Evolutionary conservation across 495 filamentous ascomycete species (phyloP).

Genomic region (Neurospora intermedia): DNA sequence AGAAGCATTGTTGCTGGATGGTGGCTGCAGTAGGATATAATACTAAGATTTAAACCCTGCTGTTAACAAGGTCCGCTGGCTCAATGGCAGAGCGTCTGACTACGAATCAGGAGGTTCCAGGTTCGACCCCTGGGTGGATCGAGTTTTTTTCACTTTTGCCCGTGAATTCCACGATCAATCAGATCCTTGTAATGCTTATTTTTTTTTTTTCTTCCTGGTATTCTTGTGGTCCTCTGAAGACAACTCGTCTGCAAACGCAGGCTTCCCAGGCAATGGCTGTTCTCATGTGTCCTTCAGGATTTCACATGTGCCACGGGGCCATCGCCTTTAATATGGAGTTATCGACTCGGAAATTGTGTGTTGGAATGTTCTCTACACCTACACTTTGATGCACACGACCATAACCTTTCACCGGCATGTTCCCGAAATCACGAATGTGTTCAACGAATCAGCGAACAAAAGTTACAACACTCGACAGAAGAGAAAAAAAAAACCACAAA

Average conservation of each 20-base stretch:
- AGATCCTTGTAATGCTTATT: not conserved
- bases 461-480: too few relatives aligned
- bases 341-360: not conserved
- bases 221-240: not conserved
- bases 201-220: not conserved
- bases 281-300: not conserved
- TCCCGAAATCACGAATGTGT: too few relatives aligned
- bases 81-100: not conserved
- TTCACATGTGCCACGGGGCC: not conserved
- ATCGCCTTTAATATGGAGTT: not conserved
- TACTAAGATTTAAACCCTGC: fast-evolving
- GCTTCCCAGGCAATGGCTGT: not conserved
- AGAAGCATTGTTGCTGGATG: not conserved
- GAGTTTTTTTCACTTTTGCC: not conserved
- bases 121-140: not conserved
- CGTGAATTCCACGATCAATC: not conserved
- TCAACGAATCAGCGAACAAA: too few relatives aligned
- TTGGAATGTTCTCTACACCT: not conserved
- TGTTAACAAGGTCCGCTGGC: not conserved
- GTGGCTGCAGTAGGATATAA: fast-evolving
- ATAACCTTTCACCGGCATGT: too few relatives aligned
- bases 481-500: not conserved
- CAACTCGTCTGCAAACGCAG: not conserved
- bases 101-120: not conserved
- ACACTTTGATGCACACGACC: too few relatives aligned